These are phyloP conservation scores for Boletus reticulatus DNA, from an alignment of 768 basidiomycete species.

Conservation along the genomic window DNA sequence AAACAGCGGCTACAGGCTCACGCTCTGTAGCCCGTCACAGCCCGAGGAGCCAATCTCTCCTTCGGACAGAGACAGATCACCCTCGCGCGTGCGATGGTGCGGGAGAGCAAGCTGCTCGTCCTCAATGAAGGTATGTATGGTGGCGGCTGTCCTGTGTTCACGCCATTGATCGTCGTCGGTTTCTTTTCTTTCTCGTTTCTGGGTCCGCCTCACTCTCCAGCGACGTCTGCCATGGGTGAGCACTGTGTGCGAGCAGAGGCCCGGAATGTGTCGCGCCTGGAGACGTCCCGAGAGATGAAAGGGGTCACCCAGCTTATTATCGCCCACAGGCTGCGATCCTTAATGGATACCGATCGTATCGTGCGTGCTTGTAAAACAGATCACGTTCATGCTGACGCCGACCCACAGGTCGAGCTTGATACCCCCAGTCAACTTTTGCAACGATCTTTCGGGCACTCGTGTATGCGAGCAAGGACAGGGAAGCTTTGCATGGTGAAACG, in stretches of 20 bases:
- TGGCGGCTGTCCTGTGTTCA: no score
- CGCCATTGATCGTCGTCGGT: background rate
- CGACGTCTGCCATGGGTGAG: slow-evolving; percentile 11
- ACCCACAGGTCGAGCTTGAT: slow-evolving; percentile 4
- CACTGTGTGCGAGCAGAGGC: no score
- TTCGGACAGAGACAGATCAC: slow-evolving; percentile 50
- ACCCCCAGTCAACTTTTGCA: slow-evolving; percentile 4
- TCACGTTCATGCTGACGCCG: background rate
- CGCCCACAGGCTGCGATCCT: slow-evolving; percentile 3
- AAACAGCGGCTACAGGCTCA: slow-evolving; percentile 32
- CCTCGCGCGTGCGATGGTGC: slow-evolving; percentile 39
- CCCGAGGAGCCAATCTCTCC: slow-evolving; percentile 34
- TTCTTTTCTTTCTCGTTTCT: no score
- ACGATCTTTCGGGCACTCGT: background rate
- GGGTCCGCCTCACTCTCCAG: background rate
- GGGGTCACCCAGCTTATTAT: slow-evolving; percentile 9
- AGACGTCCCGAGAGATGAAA: slow-evolving; percentile 3
- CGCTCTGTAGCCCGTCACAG: slow-evolving; percentile 44
- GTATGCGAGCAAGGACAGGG: no score
- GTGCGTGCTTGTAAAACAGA: background rate
- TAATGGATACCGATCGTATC: slow-evolving; percentile 12
- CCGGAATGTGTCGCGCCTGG: no score
- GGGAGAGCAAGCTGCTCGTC: slow-evolving; percentile 43
- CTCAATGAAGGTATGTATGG: slow-evolving; percentile 38
- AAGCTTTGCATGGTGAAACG: no score